Evolutionary conservation across 1,139 yeast genomes (phyloP), one percentile per base, ranked within the genome.

Genomic region (Spencermartinsiella ligniputridi): DNA sequence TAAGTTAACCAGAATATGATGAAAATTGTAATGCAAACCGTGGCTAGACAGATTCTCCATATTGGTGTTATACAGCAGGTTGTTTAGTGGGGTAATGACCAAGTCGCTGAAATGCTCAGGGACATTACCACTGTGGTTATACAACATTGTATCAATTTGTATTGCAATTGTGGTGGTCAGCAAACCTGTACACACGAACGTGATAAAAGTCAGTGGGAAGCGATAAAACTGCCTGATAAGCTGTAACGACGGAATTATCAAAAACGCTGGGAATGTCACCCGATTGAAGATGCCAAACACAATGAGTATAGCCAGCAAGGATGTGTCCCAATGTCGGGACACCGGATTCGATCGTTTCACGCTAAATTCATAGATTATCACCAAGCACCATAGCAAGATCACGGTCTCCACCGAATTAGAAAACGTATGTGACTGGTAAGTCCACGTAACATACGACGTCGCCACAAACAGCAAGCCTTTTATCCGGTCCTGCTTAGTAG

Each of bases 351-450:
- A 49, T 20, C 52, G 53, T 11, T 53, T 53, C 13, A 54, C 48
- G 39, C 56, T 49, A 40, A 66, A 55, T 43, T 67, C 71, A 42
- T 61, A 60, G 37, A 69, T 61, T 36, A 68, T 62, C 13, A 75
- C 75, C 9, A 89, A 63, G 8, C 78, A 70, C 48, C 79, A 54
- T 33, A 89, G 58, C 17, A 92, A 67, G 27, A 89, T 51, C 17
- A 80, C 68, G 0, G 97, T 87, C 57, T 94, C 99, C 3, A 87
- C 62, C 22, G 90, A 78, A 61, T 94, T 94, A 29, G 96, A 86
- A 58, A 94, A 87, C 1, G 95, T 81, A 60, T 90, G 97, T 1
- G 87, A 73, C 60, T 92, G 97, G 56, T 81, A 83, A 0, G 83
- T 79, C 69, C 87, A 72, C 0, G 95, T 82, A 11, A 89, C 74